Percentiles rank a stretch among this genome's conserved stretches.
These are phyloP conservation scores for Thraustochytrium sp. DNA, from an alignment of 352 stramenopile species.

Conservation along the genomic window DNA sequence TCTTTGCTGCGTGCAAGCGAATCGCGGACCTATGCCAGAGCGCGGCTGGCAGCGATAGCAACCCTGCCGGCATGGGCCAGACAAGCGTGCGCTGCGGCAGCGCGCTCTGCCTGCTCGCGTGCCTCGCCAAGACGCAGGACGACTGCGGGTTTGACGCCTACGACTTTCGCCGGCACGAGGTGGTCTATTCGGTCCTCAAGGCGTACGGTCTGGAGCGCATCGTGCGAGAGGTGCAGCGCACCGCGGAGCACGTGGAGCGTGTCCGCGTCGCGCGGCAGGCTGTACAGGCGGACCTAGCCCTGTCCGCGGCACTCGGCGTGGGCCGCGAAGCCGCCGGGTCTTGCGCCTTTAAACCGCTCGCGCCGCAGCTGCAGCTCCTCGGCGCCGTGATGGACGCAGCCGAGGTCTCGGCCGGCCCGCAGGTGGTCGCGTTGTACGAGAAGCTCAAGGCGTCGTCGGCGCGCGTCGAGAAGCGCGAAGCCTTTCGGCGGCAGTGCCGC, in stretches of 20 bases:
- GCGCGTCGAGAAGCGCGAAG: constrained; percentile 6
- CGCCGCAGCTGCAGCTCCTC: background rate
- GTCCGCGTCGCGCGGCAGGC: background rate
- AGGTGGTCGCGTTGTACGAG: background rate
- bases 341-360: background rate
- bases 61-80: background rate
- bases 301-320: background rate
- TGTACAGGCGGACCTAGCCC: background rate
- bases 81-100: background rate
- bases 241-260: background rate
- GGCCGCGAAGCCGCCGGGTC: background rate
- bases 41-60: background rate
- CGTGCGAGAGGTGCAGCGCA: background rate
- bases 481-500: background rate
- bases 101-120: background rate
- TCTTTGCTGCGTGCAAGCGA: background rate
- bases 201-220: background rate
- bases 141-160: background rate
- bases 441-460: background rate
- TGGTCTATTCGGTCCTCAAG: background rate
- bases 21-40: background rate
- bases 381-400: background rate
- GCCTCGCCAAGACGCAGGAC: background rate
- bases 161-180: background rate
- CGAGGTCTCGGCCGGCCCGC: background rate